phyloP scores from a whole-genome alignment of 441 rosid species.

The Bruguiera hainesii region DNA sequence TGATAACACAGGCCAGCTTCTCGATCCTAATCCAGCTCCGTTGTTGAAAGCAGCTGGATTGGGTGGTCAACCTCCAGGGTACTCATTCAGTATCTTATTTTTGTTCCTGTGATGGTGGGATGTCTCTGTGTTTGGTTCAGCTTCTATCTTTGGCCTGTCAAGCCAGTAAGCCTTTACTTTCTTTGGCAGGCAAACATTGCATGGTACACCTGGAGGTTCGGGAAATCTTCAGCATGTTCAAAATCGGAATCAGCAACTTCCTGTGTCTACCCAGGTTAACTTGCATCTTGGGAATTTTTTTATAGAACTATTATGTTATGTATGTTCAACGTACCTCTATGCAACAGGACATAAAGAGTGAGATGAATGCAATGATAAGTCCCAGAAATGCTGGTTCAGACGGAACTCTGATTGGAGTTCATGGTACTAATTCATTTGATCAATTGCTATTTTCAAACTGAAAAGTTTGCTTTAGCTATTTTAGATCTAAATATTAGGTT shows the following conservation, averaged over 20 bases:
- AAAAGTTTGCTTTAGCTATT: too few species aligned
- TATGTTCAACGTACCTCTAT: neutral
- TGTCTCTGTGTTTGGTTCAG: neutral
- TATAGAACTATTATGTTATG: neutral
- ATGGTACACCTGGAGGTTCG: conserved; percentile 48
- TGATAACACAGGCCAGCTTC: conserved; percentile 65
- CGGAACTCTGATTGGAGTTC: conserved; percentile 73
- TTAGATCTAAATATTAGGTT: too few species aligned
- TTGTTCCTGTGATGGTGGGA: neutral
- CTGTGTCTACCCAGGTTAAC: conserved; percentile 56
- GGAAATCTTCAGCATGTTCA: conserved; percentile 69
- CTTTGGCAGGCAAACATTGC: conserved; percentile 63
- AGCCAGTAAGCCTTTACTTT: conserved; percentile 2
- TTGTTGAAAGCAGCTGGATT: conserved; percentile 65
- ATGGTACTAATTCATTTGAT: conserved; percentile 38
- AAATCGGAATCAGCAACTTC: conserved; percentile 65
- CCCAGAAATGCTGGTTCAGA: conserved; percentile 70
- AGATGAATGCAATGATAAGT: conserved; percentile 66
- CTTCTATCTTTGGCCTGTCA: neutral
- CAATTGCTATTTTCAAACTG: neutral
- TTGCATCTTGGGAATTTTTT: conserved; percentile 9
- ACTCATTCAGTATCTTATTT: conserved; percentile 16
- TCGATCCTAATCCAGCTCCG: conserved; percentile 75
- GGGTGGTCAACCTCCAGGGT: conserved; percentile 85
- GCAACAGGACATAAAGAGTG: conserved; percentile 74